Base-by-base conservation (phyloP, 345 rosid species). In the Limnanthes douglasii region DNA sequence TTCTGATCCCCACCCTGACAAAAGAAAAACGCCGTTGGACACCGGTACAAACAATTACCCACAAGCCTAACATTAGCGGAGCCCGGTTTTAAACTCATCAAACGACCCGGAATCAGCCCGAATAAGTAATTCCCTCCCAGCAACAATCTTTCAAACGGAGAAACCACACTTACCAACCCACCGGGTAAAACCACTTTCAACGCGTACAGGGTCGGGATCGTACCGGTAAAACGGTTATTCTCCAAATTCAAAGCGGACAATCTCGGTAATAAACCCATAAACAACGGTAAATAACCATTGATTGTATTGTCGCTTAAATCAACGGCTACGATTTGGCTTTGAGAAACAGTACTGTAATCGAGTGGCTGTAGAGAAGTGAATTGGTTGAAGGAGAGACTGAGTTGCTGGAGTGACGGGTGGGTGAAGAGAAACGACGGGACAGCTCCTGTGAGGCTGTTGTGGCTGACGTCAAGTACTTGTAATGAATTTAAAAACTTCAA, bases 111-210 rank as follows among this genome's bases (percentile, higher is more conserved):
- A 1, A 86, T 73, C 2, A 73, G 64, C 13, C 97, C 97, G 40
- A 58, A 71, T 47, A 86, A 37, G 59, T 70, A 86, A 53, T 86
- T 86, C 13, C 94, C 93, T 1, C 93, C 97, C 3, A 86, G 66
- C n/a, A 86, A 46, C 0, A 86, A 64, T 61, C 97, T 69, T 24
- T 45, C 66, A 33, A 86, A 75, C 28, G 58, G 70, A 28, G 79
- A 31, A 16, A 67, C 31, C 8, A 73, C 67, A 32, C 63, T 27
- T n/a, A n/a, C n/a, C n/a, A n/a, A n/a, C n/a, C n/a, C n/a, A 34
- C 59, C 80, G 0, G 82, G 65, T 0, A 66, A 19, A 1, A 46
- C 62, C 8, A 48, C 44, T 44, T 54, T 73, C 45, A 60, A 43
- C n/a, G 70, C 68, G 64, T 69, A 69, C 39, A 51, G 68, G n/a